These are phyloP conservation scores for Lactarius quietus DNA, from an alignment of 768 basidiomycete genomes.

Conservation along the genomic window DNA sequence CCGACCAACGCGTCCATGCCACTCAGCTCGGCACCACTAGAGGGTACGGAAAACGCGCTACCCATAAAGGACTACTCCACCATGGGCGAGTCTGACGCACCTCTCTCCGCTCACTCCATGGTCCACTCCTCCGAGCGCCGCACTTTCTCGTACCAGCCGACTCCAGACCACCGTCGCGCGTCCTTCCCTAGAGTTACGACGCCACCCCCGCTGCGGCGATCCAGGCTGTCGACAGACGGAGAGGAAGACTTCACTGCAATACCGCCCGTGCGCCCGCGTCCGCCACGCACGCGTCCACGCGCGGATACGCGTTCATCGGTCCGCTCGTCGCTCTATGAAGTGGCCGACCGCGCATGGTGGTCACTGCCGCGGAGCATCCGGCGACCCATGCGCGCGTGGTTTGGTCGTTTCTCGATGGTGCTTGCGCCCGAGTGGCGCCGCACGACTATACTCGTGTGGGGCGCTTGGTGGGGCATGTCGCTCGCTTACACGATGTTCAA, in stretches of 20 bases:
- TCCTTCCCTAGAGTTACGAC: background rate
- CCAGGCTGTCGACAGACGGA: background rate
- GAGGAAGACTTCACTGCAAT: conserved; percentile 1
- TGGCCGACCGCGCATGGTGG: conserved; percentile 41
- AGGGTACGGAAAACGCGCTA: background rate
- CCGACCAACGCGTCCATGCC: conserved; percentile 4
- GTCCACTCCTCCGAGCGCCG: conserved; percentile 3
- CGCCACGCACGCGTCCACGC: background rate
- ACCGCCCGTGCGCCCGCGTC: conserved; percentile 19
- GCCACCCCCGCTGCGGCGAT: background rate
- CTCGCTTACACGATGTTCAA: conserved; percentile 92
- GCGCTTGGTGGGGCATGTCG: conserved; percentile 69
- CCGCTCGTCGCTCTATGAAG: conserved; percentile 44
- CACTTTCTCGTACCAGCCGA: conserved; percentile 1
- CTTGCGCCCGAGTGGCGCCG: conserved; percentile 70
- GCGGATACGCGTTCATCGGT: conserved; percentile 21
- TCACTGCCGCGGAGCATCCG: conserved; percentile 52
- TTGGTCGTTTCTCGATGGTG: conserved; percentile 64
- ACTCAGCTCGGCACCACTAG: conserved; percentile 8
- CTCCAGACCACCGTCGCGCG: background rate
- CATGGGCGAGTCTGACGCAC: conserved; percentile 29
- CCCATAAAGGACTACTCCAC: conserved; percentile 26
- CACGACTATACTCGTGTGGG: conserved; percentile 80
- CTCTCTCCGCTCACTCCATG: conserved; percentile 9
- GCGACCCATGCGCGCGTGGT: conserved; percentile 63